Evolutionary conservation across 371 early-diverging fungal genomes (phyloP).

Genomic region (Conidiobolus incongruus): DNA sequence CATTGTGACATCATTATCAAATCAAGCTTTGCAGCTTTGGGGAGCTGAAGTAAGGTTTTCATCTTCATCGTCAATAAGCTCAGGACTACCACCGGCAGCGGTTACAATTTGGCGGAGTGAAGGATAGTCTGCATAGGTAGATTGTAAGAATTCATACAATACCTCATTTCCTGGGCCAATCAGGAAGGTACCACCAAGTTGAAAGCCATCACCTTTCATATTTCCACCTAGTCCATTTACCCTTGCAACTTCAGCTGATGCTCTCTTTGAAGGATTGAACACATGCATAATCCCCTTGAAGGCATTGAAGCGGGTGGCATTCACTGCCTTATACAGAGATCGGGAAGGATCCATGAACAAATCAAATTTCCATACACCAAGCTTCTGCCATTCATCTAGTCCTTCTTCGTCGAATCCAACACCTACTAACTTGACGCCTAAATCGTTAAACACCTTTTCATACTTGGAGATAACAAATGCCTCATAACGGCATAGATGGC

Average conservation of each 20-base stretch:
- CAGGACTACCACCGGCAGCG: neutral
- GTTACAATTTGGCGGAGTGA: neutral
- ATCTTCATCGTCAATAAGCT: neutral
- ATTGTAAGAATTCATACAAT: neutral
- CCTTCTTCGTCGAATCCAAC: neutral
- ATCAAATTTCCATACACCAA: neutral
- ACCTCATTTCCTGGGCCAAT: neutral
- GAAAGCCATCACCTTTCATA: neutral
- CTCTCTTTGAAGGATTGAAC: too few relatives aligned
- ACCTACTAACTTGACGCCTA: neutral
- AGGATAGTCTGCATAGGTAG: neutral
- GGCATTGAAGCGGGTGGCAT: neutral
- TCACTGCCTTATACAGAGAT: neutral
- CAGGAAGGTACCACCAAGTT: neutral
- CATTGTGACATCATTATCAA: too few relatives aligned
- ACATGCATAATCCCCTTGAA: neutral
- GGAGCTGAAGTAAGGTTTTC: too few relatives aligned
- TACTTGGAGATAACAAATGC: neutral
- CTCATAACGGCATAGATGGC: neutral
- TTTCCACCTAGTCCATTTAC: neutral
- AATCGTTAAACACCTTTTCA: neutral
- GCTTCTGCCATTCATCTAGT: neutral
- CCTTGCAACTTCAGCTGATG: neutral
- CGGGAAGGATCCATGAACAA: neutral
- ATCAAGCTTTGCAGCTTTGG: too few relatives aligned